Evolutionary conservation across 1,139 yeast genomes (phyloP).

Genomic region (Ogataea hybrid): DNA sequence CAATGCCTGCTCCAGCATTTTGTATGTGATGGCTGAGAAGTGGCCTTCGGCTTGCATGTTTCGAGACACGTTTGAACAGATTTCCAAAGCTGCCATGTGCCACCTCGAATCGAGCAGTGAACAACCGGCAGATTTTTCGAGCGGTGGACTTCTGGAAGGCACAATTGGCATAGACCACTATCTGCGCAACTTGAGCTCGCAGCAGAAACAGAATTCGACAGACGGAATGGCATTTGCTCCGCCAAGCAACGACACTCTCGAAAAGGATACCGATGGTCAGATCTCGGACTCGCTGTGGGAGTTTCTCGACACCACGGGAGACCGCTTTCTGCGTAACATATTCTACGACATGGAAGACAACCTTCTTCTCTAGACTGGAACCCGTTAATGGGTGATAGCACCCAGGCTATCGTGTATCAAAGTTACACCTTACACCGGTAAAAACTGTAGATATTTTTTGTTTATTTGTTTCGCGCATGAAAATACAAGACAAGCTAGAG

Average conservation of each 20-base stretch:
- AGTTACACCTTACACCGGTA: background rate
- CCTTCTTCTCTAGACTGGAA: background rate
- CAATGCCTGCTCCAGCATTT: slow-evolving; percentile 30
- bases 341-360: background rate
- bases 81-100: background rate
- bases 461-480: slow-evolving; percentile 8
- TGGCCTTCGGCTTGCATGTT: slow-evolving; percentile 26
- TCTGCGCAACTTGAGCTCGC: background rate
- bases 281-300: too few species aligned
- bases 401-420: too few species aligned
- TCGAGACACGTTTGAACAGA: background rate
- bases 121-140: too few species aligned
- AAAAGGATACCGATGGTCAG: too few species aligned
- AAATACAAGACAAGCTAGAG: slow-evolving; percentile 14
- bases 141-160: background rate
- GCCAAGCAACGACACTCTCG: background rate
- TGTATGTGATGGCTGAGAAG: slow-evolving; percentile 26
- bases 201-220: background rate
- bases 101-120: too few species aligned
- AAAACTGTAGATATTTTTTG: background rate
- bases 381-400: background rate
- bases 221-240: background rate
- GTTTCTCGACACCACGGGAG: background rate
- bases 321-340: background rate
- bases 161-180: background rate